Percentiles rank a stretch among this genome's conserved stretches.
phyloP scores from a whole-genome alignment of 2,329 filamentous ascomycete species.

The Penicillium sp. region DNA sequence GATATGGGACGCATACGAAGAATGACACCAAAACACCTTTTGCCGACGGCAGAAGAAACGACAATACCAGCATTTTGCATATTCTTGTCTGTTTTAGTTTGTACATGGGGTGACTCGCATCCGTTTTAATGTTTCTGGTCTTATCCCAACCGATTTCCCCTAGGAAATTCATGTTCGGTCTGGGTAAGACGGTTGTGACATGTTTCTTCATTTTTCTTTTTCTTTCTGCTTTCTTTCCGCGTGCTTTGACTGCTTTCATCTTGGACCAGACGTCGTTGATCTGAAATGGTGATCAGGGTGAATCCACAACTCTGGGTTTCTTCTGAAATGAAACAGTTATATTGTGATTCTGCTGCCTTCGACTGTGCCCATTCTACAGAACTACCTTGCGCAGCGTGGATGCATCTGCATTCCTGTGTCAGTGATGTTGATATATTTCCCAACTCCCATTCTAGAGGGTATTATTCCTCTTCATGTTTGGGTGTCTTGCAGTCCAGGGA shows the following conservation, averaged over 20 bases:
- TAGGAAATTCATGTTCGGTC: constrained; percentile 11
- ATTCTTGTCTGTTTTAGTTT: constrained; percentile 32
- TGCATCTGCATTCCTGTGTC: constrained; percentile 3
- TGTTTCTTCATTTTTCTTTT: constrained; percentile 12
- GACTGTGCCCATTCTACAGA: constrained; percentile 1
- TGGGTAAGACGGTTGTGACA: constrained; percentile 12
- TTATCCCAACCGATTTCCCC: constrained; percentile 8
- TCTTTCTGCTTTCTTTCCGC: constrained; percentile 12
- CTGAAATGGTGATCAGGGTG: constrained; percentile 11
- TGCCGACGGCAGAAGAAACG: constrained; percentile 33
- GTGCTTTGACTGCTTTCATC: constrained; percentile 13
- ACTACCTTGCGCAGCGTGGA: neutral
- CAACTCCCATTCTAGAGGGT: constrained; percentile 1
- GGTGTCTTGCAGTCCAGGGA: constrained; percentile 17
- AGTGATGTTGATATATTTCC: constrained; percentile 6
- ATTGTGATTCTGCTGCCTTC: neutral
- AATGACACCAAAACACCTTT: constrained; percentile 35
- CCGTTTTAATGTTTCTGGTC: constrained; percentile 27
- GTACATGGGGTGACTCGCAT: constrained; percentile 36
- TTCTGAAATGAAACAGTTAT: neutral
- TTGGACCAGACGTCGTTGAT: constrained; percentile 9
- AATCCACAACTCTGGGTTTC: neutral
- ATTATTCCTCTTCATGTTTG: constrained; percentile 15
- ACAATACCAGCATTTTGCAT: constrained; percentile 40
- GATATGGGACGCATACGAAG: constrained; percentile 35